Evolutionary conservation across 768 basidiomycete genomes (phyloP).

Genomic region (Pilatotrama ljubarskyi): DNA sequence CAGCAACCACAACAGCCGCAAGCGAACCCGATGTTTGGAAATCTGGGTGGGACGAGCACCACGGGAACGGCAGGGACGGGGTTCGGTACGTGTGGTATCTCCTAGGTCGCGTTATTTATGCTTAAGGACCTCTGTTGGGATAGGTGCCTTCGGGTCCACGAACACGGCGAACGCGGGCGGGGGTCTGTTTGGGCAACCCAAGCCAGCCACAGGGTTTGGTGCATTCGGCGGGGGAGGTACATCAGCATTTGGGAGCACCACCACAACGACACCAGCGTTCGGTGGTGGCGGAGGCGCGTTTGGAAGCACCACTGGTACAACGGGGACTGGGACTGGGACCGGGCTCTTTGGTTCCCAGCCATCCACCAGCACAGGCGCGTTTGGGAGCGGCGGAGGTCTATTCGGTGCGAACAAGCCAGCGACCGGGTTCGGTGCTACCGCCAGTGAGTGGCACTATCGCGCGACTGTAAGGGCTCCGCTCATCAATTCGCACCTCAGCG

Average conservation of each 20-base stretch:
- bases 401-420: slow-evolving; percentile 59
- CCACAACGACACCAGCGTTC: slow-evolving; percentile 41
- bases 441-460: slow-evolving; percentile 41
- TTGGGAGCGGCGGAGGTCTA: slow-evolving; percentile 42
- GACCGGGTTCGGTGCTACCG: slow-evolving; percentile 45
- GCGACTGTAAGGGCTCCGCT: neutral
- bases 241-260: slow-evolving; percentile 49
- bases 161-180: slow-evolving; percentile 39
- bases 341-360: slow-evolving; percentile 35
- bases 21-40: slow-evolving; percentile 83
- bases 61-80: slow-evolving; percentile 34
- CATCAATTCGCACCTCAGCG: neutral
- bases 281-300: slow-evolving; percentile 29
- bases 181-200: slow-evolving; percentile 58
- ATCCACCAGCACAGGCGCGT: slow-evolving; percentile 31
- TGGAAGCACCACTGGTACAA: slow-evolving; percentile 25
- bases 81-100: slow-evolving; percentile 34
- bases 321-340: slow-evolving; percentile 30
- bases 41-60: slow-evolving; percentile 41
- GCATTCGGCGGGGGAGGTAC: slow-evolving; percentile 65
- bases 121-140: neutral
- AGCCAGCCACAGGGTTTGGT: slow-evolving; percentile 76
- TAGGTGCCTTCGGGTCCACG: slow-evolving; percentile 42
- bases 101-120: slow-evolving; percentile 8
- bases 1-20: slow-evolving; percentile 43